A percentile compares a stretch with the other conserved stretches of the same genome.
Evolutionary conservation across 2,329 filamentous ascomycete species (phyloP).

Genomic region (Cytospora schulzeri): DNA sequence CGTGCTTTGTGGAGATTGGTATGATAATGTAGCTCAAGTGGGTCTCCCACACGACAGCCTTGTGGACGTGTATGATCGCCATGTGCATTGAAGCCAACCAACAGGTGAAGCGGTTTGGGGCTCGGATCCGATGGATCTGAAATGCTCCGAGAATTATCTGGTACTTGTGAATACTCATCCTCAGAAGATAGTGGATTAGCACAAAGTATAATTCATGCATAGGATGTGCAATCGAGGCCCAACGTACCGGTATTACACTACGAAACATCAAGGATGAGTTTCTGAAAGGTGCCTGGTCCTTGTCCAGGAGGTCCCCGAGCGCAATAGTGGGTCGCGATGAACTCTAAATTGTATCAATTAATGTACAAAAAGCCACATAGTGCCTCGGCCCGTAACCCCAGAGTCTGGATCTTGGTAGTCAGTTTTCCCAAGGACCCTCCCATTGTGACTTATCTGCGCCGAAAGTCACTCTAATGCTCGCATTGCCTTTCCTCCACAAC

Average conservation of each 20-base stretch:
- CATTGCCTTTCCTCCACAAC: background rate
- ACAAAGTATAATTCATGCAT: background rate
- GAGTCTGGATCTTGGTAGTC: slow-evolving; percentile 1
- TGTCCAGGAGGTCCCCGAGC: slow-evolving; percentile 17
- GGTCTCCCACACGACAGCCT: background rate
- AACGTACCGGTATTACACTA: no score
- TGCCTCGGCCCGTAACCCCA: slow-evolving; percentile 7
- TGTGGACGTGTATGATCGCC: no score
- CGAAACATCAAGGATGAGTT: background rate
- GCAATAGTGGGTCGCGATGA: background rate
- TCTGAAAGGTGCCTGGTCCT: slow-evolving; percentile 1
- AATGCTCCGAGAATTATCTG: background rate
- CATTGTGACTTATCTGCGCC: background rate
- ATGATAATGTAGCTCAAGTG: background rate
- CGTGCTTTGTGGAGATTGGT: background rate
- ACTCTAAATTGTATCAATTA: background rate
- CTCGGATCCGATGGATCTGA: background rate
- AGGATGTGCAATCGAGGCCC: no score
- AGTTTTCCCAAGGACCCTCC: no score
- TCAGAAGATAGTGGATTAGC: background rate
- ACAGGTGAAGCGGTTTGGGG: no score
- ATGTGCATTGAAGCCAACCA: no score
- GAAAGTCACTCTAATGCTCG: background rate
- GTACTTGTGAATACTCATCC: background rate
- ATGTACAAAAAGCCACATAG: slow-evolving; percentile 6